Evolutionary conservation across 2,329 filamentous ascomycete genomes (phyloP).

Genomic region (Fusarium aywerte): DNA sequence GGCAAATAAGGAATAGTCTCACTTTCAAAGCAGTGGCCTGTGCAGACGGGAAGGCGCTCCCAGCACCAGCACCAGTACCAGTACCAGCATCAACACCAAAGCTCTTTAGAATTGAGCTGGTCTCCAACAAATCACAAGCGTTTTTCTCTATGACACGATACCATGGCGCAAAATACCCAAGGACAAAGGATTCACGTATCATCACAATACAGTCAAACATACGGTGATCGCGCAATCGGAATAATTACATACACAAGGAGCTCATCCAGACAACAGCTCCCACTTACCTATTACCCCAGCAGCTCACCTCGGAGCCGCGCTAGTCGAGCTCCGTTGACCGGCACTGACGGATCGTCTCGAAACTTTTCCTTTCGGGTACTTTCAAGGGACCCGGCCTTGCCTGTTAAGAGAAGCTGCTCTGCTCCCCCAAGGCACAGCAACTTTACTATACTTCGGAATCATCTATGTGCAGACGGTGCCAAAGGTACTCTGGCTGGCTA

Average conservation of each 20-base stretch:
- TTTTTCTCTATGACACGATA: background rate
- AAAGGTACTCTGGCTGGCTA: background rate
- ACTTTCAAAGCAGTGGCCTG: slow-evolving; percentile 27
- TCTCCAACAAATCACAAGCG: background rate
- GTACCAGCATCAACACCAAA: background rate
- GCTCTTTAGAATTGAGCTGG: background rate
- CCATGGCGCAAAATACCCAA: background rate
- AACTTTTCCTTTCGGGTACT: slow-evolving; percentile 19
- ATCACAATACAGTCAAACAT: background rate
- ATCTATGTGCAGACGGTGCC: background rate
- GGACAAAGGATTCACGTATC: background rate
- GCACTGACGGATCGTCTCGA: slow-evolving; percentile 35
- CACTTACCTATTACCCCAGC: background rate
- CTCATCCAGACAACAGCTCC: background rate
- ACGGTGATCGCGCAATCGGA: background rate
- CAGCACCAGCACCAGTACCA: background rate
- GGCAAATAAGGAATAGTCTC: slow-evolving; percentile 27
- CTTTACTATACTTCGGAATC: background rate
- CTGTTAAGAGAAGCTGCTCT: slow-evolving; percentile 11
- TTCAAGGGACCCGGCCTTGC: slow-evolving; percentile 16
- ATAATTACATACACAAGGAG: background rate
- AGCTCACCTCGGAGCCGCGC: slow-evolving; percentile 37
- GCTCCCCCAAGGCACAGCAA: slow-evolving; percentile 13
- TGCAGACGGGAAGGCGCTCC: slow-evolving; percentile 7
- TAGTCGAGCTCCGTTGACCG: slow-evolving; percentile 40